Percentiles rank a stretch among this genome's conserved stretches.
These are phyloP conservation scores for Acanthamoeba triangularis DNA, from an alignment of 208 protist genomes.

Conservation along the genomic window DNA sequence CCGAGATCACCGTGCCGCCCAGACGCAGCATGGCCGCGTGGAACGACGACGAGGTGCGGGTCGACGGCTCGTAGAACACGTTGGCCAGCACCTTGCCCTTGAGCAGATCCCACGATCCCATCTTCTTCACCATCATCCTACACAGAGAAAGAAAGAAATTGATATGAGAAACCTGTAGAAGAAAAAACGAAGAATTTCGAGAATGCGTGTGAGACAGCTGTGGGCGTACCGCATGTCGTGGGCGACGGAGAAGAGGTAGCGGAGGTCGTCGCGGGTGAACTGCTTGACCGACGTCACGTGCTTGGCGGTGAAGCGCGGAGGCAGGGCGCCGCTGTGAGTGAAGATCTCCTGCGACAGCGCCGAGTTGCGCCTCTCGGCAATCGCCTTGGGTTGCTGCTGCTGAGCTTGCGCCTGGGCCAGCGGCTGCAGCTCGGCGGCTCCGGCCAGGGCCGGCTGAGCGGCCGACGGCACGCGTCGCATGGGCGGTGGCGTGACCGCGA, in stretches of 20 bases:
- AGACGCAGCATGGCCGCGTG: conserved; percentile 90
- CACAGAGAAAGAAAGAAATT: neutral
- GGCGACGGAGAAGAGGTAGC: conserved; percentile 81
- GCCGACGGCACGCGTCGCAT: neutral
- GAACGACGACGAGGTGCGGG: conserved; percentile 92
- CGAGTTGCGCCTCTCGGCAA: neutral
- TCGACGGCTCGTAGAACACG: conserved; percentile 84
- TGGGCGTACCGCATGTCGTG: conserved; percentile 82
- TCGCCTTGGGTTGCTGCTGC: neutral
- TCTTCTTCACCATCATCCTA: conserved; percentile 81
- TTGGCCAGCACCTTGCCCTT: conserved; percentile 73
- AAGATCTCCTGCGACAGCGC: conserved; percentile 32
- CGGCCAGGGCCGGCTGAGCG: neutral
- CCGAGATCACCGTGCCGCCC: conserved; percentile 88
- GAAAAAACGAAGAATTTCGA: too few relatives aligned
- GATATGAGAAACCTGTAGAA: neutral
- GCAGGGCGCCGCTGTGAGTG: neutral
- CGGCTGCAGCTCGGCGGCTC: neutral
- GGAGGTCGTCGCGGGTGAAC: conserved; percentile 80
- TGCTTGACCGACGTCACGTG: conserved; percentile 85
- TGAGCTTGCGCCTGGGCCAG: neutral
- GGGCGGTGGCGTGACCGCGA: neutral
- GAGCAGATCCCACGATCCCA: conserved; percentile 81
- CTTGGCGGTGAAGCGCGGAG: conserved; percentile 63
- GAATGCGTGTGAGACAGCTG: neutral